Evolutionary conservation across 305 asterid genomes (phyloP).

Genomic region (Fraxinus greggii): DNA sequence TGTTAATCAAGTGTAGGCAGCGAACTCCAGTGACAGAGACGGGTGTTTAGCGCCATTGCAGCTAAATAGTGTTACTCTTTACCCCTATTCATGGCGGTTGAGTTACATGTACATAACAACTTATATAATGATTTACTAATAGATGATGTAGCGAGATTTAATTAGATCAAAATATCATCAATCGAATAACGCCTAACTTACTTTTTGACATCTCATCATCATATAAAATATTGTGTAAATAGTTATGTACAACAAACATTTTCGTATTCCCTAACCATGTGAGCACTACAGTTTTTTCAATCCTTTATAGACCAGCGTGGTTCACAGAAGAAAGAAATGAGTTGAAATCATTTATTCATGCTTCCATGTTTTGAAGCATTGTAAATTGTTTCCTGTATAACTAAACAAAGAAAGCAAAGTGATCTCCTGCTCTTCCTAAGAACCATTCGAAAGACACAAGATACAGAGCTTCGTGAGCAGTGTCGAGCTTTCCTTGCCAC

Average conservation of each 20-base stretch:
- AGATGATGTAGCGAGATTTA: background rate
- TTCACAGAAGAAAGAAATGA: background rate
- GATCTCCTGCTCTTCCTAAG: background rate
- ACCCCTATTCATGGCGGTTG: background rate
- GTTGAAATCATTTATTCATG: background rate
- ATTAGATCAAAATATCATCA: background rate
- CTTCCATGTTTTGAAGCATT: background rate
- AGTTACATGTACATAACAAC: no score
- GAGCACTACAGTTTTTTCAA: background rate
- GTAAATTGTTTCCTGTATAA: background rate
- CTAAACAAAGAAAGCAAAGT: background rate
- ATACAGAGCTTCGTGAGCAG: background rate
- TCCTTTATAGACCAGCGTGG: background rate
- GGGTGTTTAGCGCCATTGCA: background rate
- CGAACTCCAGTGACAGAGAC: background rate
- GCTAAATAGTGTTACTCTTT: background rate
- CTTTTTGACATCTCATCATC: no score
- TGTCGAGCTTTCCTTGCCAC: background rate
- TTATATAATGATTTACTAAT: no score
- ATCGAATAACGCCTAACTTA: no score
- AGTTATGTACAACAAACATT: background rate
- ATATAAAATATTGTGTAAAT: no score
- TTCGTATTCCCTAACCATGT: background rate
- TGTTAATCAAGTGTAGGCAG: background rate
- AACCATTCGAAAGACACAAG: background rate